A percentile compares a stretch with the other conserved stretches of the same genome.
These are phyloP conservation scores for Capronia epimyces DNA, from an alignment of 2,329 filamentous ascomycete species.

Conservation along the genomic window DNA sequence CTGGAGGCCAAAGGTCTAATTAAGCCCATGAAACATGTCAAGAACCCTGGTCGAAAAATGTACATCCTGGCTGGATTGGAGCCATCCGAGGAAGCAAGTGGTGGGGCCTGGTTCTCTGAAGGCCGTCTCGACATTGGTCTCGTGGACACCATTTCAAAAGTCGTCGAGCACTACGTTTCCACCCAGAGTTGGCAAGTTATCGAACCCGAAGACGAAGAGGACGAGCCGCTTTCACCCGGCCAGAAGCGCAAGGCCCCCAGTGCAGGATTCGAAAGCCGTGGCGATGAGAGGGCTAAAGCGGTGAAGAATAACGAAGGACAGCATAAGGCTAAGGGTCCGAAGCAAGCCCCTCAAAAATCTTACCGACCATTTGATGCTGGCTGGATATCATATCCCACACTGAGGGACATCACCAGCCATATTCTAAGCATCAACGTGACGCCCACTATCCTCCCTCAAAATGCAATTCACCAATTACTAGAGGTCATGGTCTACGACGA, in stretches of 20 bases:
- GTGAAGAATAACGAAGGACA: slow-evolving; percentile 15
- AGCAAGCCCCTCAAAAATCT: slow-evolving; percentile 28
- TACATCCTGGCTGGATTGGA: slow-evolving; percentile 84
- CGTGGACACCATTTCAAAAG: slow-evolving; percentile 61
- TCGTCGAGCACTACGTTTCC: slow-evolving; percentile 65
- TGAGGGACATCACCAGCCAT: slow-evolving; percentile 68
- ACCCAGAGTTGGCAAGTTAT: slow-evolving; percentile 63
- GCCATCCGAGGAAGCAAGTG: slow-evolving; percentile 83
- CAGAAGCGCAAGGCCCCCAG: slow-evolving; percentile 39
- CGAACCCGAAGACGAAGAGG: slow-evolving; percentile 22
- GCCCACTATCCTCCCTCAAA: slow-evolving; percentile 46
- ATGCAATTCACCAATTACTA: slow-evolving; percentile 77
- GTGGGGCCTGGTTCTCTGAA: slow-evolving; percentile 91
- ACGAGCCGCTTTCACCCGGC: slow-evolving; percentile 20
- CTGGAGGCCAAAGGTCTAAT: slow-evolving; percentile 79
- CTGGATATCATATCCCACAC: slow-evolving; percentile 74
- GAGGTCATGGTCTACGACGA: slow-evolving; percentile 87
- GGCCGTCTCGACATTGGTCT: slow-evolving; percentile 84
- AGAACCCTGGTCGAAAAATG: slow-evolving; percentile 86
- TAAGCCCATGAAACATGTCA: slow-evolving; percentile 83
- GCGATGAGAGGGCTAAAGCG: slow-evolving; percentile 23
- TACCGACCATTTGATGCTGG: slow-evolving; percentile 55
- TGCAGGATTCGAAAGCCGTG: slow-evolving; percentile 28
- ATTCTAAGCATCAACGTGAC: slow-evolving; percentile 70
- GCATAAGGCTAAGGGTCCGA: slow-evolving; percentile 31